Percentiles rank a stretch among this genome's conserved stretches.
These are phyloP conservation scores for Trichoderma aggressivum DNA, from an alignment of 2,329 filamentous ascomycete genomes.

Conservation along the genomic window DNA sequence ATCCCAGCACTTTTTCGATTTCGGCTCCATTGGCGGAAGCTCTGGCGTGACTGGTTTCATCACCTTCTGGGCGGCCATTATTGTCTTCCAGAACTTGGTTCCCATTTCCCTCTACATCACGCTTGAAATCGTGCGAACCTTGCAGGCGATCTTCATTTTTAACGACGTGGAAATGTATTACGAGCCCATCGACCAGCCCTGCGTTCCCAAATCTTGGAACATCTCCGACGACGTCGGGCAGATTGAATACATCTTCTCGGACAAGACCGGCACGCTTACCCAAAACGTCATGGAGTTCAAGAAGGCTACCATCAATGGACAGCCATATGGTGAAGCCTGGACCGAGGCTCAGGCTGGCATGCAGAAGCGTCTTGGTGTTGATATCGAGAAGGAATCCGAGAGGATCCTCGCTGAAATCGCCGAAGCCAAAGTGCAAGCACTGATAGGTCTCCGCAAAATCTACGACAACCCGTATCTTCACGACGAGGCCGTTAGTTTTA, in stretches of 20 bases:
- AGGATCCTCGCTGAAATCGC: constrained; percentile 75
- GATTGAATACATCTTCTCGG: constrained; percentile 98
- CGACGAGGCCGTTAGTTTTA: constrained; percentile 86
- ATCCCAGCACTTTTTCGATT: constrained; percentile 80
- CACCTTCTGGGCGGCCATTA: constrained; percentile 92
- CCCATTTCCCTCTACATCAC: constrained; percentile 98
- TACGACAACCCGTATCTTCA: constrained; percentile 89
- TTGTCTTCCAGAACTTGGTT: constrained; percentile 97
- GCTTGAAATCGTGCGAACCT: constrained; percentile 87
- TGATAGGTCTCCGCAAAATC: constrained; percentile 68
- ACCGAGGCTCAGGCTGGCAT: constrained; percentile 96
- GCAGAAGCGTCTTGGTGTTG: constrained; percentile 84
- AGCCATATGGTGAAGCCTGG: constrained; percentile 94
- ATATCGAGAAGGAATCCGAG: constrained; percentile 76
- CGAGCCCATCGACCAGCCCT: constrained; percentile 87
- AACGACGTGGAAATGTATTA: constrained; percentile 97
- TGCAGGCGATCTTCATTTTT: constrained; percentile 96
- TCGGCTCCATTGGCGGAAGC: constrained; percentile 71
- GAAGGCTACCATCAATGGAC: constrained; percentile 94
- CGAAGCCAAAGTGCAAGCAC: constrained; percentile 67
- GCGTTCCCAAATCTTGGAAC: constrained; percentile 97
- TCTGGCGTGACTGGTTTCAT: constrained; percentile 84
- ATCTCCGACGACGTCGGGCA: constrained; percentile 97
- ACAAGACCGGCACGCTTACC: constrained; percentile 94
- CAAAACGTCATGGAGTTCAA: constrained; percentile 99